phyloP scores from a whole-genome alignment of 345 rosid species.

The Erodium maritimum region DNA sequence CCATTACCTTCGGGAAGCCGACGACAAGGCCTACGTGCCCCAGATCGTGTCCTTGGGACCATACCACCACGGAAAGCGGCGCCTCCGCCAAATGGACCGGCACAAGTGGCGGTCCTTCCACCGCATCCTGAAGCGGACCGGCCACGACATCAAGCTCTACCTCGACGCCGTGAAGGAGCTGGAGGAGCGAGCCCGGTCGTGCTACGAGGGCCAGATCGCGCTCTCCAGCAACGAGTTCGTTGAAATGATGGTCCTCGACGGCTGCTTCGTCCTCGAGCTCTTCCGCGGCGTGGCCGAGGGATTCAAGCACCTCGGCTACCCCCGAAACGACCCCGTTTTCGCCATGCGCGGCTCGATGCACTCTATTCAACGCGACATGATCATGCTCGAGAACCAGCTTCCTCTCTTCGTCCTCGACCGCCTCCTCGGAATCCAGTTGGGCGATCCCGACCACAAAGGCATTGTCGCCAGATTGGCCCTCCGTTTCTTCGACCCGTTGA shows the following conservation, averaged over 20 bases:
- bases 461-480: slow-evolving; percentile 49
- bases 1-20: slow-evolving; percentile 49
- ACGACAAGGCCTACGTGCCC: slow-evolving; percentile 65
- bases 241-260: slow-evolving; percentile 83
- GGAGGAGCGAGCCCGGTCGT: slow-evolving; percentile 55
- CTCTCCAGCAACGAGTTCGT: slow-evolving; percentile 61
- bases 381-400: slow-evolving; percentile 78
- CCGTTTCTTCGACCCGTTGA: slow-evolving; percentile 69
- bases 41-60: slow-evolving; percentile 77
- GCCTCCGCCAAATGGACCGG: slow-evolving; percentile 58
- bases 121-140: slow-evolving; percentile 46
- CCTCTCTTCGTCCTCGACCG: slow-evolving; percentile 62
- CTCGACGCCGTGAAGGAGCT: slow-evolving; percentile 53
- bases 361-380: slow-evolving; percentile 78
- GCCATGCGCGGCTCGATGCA: slow-evolving; percentile 88
- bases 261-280: slow-evolving; percentile 72
- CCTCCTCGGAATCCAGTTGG: slow-evolving; percentile 54
- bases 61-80: slow-evolving; percentile 62
- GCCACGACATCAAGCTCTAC: slow-evolving; percentile 38
- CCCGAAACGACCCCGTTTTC: slow-evolving; percentile 68
- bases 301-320: slow-evolving; percentile 51
- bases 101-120: slow-evolving; percentile 80
- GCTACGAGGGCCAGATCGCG: slow-evolving; percentile 48
- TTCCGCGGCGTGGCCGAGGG: slow-evolving; percentile 68
- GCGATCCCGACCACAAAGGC: slow-evolving; percentile 46